Percentiles rank a stretch among this genome's conserved stretches.
Conservation (phyloP, 768 basidiomycete species). For the Hygrophorus pudorinus region DNA sequence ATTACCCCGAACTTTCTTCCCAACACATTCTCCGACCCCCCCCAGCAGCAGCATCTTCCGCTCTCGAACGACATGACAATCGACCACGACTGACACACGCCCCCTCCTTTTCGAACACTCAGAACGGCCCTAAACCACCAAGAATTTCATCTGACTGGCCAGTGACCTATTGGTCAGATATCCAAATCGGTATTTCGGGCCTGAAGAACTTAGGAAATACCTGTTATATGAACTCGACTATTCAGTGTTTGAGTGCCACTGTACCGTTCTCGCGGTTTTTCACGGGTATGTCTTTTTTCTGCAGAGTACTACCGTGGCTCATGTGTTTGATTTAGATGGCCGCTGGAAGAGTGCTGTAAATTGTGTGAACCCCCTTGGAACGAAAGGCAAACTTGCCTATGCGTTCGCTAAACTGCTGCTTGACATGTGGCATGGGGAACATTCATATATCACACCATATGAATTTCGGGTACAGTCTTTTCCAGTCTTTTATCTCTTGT, state of each 20-base stretch:
- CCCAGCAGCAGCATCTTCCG: conserved; percentile 62
- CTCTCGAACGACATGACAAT: conserved; percentile 67
- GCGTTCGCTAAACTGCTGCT: conserved; percentile 79
- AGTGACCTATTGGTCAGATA: conserved; percentile 76
- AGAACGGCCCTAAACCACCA: conserved; percentile 42
- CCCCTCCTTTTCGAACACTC: conserved; percentile 17
- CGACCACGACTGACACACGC: conserved; percentile 41
- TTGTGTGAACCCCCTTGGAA: conserved; percentile 75
- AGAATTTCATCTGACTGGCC: conserved; percentile 70
- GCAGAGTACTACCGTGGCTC: neutral
- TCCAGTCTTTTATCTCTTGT: neutral
- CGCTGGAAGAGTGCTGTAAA: conserved; percentile 82
- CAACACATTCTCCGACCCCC: conserved; percentile 64
- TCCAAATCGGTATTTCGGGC: conserved; percentile 70
- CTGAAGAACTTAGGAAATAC: conserved; percentile 95
- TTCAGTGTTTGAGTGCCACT: conserved; percentile 94
- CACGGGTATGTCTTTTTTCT: conserved; percentile 43
- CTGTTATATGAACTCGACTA: conserved; percentile 98
- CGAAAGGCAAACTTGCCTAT: conserved; percentile 70
- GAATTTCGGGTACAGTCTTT: conserved; percentile 59
- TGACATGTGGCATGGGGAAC: conserved; percentile 81
- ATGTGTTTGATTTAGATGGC: conserved; percentile 39
- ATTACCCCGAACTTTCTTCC: conserved; percentile 70
- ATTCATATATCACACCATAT: conserved; percentile 73
- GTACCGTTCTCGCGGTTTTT: conserved; percentile 92